Conservation (phyloP, 495 filamentous ascomycete species). For the Neurospora pannonica region DNA sequence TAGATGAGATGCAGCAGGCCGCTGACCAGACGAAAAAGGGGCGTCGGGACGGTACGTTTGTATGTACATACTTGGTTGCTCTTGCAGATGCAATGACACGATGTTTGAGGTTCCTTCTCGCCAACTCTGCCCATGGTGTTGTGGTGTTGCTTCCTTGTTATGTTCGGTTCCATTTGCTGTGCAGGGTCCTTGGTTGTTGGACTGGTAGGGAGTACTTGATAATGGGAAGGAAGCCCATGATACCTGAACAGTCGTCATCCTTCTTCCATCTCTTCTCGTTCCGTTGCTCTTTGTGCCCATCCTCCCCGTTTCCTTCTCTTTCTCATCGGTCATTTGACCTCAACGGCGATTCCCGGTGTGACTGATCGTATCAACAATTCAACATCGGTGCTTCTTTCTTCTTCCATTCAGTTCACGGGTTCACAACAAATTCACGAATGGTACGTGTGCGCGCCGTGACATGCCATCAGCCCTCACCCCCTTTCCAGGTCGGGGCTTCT, state of each 20-base stretch:
- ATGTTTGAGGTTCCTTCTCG: not conserved
- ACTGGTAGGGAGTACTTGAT: not conserved
- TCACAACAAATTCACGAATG: not conserved
- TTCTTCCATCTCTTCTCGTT: not conserved
- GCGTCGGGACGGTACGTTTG: not conserved
- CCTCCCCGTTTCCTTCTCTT: not conserved
- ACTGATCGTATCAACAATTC: not conserved
- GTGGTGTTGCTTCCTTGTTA: not conserved
- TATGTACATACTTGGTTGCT: not conserved
- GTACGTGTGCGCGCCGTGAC: not conserved
- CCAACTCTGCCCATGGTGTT: not conserved
- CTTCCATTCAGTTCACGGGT: not conserved
- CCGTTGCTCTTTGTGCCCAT: not conserved
- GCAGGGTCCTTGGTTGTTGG: not conserved
- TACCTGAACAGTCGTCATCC: not conserved
- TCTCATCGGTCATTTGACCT: not conserved
- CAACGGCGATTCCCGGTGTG: not conserved
- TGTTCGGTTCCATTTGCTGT: not conserved
- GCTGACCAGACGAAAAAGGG: not conserved
- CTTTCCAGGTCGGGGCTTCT: not conserved
- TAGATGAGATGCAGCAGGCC: not conserved
- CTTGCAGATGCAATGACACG: not conserved
- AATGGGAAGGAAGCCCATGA: not conserved
- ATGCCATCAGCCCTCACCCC: not conserved
- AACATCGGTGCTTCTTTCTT: not conserved